phyloP scores from a whole-genome alignment of 2,329 filamentous ascomycete species.

The Magnaporthales sp. region DNA sequence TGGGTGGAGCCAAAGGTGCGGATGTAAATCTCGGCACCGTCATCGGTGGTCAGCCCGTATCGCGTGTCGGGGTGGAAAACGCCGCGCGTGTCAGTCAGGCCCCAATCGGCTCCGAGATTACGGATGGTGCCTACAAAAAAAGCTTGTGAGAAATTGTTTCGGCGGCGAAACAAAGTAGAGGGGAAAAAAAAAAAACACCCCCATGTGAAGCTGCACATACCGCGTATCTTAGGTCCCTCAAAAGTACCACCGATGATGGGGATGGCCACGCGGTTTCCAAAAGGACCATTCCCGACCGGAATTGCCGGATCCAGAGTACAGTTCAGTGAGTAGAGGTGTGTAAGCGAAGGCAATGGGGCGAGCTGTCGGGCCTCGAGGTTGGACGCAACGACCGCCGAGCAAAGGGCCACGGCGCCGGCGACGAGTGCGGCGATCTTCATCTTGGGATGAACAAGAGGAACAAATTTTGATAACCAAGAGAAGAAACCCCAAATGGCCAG shows the following conservation, averaged over 20 bases:
- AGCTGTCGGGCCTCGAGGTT: background rate
- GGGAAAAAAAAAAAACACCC: no score
- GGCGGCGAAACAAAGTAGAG: background rate
- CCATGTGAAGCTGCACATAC: background rate
- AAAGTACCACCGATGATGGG: background rate
- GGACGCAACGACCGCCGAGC: background rate
- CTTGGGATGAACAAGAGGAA: background rate
- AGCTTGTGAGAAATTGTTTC: background rate
- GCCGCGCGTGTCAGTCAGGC: background rate
- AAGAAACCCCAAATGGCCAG: background rate
- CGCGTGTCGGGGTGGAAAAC: background rate
- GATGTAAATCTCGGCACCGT: constrained; percentile 1
- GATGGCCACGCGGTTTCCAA: background rate
- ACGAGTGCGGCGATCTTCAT: background rate
- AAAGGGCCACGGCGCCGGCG: background rate
- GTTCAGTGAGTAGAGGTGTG: constrained; percentile 2
- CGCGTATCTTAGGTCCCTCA: background rate
- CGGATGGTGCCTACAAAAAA: background rate
- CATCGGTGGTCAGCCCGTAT: background rate
- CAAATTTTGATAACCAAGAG: background rate
- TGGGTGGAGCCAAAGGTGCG: background rate
- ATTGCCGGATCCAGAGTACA: background rate
- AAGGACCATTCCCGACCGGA: background rate
- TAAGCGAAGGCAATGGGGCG: background rate
- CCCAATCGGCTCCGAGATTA: constrained; percentile 3